Evolutionary conservation across 2,329 filamentous ascomycete genomes (phyloP), one percentile per base, ranked within the genome.

Genomic region (Aspergillus unguis): DNA sequence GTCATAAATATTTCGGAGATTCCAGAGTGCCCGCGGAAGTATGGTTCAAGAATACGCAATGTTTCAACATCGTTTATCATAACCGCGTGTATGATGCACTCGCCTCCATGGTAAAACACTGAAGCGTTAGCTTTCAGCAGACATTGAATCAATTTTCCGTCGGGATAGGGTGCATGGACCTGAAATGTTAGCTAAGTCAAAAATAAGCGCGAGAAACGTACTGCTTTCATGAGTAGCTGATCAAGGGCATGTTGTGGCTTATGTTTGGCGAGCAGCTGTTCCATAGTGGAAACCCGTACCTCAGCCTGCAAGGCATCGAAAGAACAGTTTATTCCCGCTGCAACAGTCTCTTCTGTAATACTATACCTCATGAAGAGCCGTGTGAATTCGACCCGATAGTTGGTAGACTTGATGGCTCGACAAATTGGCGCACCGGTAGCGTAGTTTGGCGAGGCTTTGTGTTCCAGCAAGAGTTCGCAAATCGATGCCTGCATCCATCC

Each of bases 61-160:
- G 51, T 53, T 11, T 53, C 41, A 6, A 45, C 25, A 6, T 53
- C 51, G 4, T 44, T 47, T 10, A 38, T 41, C 51, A 53, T 53
- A 26, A 53, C 45, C 3, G 45, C 10, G 17, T 53, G 51, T 9
- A 53, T n/a, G 29, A 53, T 48, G 23, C 45, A 53, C n/a, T 53
- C 40, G 10, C 51, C 51, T 5, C 46, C 51, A 33, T 45, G 45
- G 41, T 53, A 45, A 5, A 53, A 36, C 27, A 49, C 41, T 3
- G 51, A 53, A 2, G 51, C 51, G 10, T 33, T 32, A 4, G 51
- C 40, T 33, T 45, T 38, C 4, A 53, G 32, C 7, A 53, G 32
- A n/a, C 10, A 44, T 10, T 45, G 42, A 28, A 41, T 29, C 2
- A 49, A 35, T 4, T 28, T 40, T 5, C 28, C 44, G 40, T 53